A percentile compares a stretch with the other conserved stretches of the same genome.
phyloP scores from a whole-genome alignment of 305 asterid species.

The Fraxinus floribunda region DNA sequence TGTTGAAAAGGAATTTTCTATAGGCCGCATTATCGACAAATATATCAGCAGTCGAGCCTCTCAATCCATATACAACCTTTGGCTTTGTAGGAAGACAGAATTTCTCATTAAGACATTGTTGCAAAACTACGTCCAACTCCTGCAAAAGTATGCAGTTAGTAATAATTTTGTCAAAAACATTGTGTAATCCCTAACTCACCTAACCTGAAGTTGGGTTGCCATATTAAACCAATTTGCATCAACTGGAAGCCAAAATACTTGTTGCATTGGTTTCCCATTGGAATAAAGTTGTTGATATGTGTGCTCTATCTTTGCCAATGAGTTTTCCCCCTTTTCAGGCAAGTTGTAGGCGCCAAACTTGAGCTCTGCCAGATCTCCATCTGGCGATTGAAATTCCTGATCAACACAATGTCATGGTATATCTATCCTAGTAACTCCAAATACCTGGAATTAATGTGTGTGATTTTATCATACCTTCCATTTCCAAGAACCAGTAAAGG shows the following conservation, averaged over 20 bases:
- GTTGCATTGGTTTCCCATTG: neutral
- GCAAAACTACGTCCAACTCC: neutral
- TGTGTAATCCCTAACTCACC: neutral
- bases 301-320: neutral
- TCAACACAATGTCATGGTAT: neutral
- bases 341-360: neutral
- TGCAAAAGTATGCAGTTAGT: neutral
- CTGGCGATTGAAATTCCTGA: neutral
- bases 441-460: neutral
- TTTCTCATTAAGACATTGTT: neutral
- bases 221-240: neutral
- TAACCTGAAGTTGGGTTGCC: neutral
- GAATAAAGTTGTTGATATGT: neutral
- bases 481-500: neutral
- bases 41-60: neutral
- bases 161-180: neutral
- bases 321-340: neutral
- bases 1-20: neutral
- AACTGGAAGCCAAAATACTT: constrained; percentile 3
- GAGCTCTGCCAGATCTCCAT: neutral
- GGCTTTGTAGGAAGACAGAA: neutral
- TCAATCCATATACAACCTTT: neutral
- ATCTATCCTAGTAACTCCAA: neutral
- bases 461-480: neutral
- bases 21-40: neutral